phyloP scores from a whole-genome alignment of 2,329 filamentous ascomycete genomes.

The Scytalidium lignicola region DNA sequence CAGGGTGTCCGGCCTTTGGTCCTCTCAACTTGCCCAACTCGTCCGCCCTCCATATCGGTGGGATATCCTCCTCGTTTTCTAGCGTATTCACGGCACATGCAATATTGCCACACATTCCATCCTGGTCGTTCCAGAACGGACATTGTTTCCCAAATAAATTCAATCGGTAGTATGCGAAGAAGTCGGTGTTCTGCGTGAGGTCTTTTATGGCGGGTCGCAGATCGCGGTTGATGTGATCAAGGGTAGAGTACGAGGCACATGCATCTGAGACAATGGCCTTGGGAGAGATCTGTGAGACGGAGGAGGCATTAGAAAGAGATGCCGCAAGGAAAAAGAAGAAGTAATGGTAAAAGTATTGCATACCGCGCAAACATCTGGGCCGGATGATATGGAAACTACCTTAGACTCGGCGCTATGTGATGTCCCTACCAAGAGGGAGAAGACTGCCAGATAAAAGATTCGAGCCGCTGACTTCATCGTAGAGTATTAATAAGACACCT shows the following conservation, averaged over 20 bases:
- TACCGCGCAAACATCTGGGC: slow-evolving; percentile 33
- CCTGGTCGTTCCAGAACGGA: slow-evolving; percentile 92
- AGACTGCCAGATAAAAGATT: slow-evolving; percentile 57
- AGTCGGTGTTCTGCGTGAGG: slow-evolving; percentile 84
- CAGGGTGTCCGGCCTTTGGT: slow-evolving; percentile 84
- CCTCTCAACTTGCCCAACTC: slow-evolving; percentile 90
- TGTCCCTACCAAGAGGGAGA: slow-evolving; percentile 49
- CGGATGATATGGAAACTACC: slow-evolving; percentile 30
- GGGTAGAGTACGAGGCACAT: slow-evolving; percentile 86
- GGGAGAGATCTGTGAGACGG: slow-evolving; percentile 67
- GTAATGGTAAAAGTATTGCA: slow-evolving; percentile 9
- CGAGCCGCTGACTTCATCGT: slow-evolving; percentile 48
- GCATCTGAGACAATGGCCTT: slow-evolving; percentile 87
- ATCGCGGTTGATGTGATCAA: slow-evolving; percentile 76
- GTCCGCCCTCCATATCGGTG: slow-evolving; percentile 82
- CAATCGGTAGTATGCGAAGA: slow-evolving; percentile 95
- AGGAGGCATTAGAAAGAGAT: slow-evolving; percentile 27
- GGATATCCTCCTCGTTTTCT: slow-evolving; percentile 92
- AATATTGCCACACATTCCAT: slow-evolving; percentile 93
- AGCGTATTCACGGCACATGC: slow-evolving; percentile 93
- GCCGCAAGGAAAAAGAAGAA: slow-evolving; percentile 22
- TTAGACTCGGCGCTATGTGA: slow-evolving; percentile 35
- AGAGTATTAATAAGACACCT: slow-evolving; percentile 8
- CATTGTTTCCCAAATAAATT: slow-evolving; percentile 94
- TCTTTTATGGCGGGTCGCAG: slow-evolving; percentile 74